Base-by-base conservation (phyloP, 208 protist genomes). In the Trypanosoma lewisi region DNA sequence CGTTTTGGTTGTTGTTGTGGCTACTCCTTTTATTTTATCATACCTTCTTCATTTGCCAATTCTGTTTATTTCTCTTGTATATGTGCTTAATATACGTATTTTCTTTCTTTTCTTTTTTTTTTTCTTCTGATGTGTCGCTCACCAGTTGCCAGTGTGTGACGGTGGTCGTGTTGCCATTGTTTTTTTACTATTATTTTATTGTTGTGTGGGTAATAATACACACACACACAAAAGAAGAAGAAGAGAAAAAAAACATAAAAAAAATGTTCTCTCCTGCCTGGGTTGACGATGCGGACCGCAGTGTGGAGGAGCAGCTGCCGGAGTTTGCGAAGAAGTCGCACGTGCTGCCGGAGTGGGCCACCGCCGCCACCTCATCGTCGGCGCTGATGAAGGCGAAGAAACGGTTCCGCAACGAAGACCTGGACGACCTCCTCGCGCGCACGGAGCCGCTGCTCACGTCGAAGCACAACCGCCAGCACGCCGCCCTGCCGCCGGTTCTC, bases 391-490 rank as follows among this genome's bases (percentile, higher is more conserved):
- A 28, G 9, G 63, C 49, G n/a, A 36, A 42, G 23, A 95, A 93
- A 57, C 82, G 89, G 0, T 87, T 83, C 61, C 86, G 89, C 62
- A 81, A 71, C 58, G 85, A 87, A 14, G 86, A 85, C 55, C 66
- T 95, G 2, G 82, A 91, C 48, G 60, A 69, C 4, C 70, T 93
- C 5, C 85, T 95, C 30, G 84, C 89, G 2, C 78, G 80, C 33
- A 93, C 86, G 30, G 84, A 87, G 58, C 82, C 86, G 17, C 70
- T 95, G 19, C 72, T 95, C 30, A 67, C 73, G 17, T 88, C 82
- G 0, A 67, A 69, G 57, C 70, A 82, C 52, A 78, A 85, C 59
- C 71, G 67, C 14, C 51, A 73, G 31, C 57, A 55, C 27, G 72
- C 48, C n/a, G 67, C 70, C 8, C 63, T 71, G 1, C 86, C 84